Evolutionary conservation across 257 asterid species (phyloP).

Genomic region (Marsdenia floribunda): DNA sequence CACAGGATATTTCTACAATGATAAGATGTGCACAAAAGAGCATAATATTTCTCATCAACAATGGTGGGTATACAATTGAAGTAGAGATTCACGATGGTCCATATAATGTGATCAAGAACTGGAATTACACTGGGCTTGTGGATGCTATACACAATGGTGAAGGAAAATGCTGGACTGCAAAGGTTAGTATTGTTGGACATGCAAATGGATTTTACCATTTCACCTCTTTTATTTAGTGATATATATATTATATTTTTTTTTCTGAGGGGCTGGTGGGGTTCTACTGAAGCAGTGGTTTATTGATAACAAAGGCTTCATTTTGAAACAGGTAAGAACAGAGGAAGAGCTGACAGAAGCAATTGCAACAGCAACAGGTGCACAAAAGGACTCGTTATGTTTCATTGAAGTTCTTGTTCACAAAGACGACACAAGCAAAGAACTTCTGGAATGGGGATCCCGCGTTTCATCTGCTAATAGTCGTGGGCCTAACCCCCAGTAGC

Average conservation of each 20-base stretch:
- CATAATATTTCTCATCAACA: constrained; percentile 31
- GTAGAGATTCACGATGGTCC: constrained; percentile 37
- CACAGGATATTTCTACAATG: constrained; percentile 34
- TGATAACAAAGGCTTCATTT: neutral
- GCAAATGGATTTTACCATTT: too few relatives aligned
- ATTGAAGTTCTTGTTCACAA: constrained; percentile 28
- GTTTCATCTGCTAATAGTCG: constrained; percentile 29
- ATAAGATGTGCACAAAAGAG: constrained; percentile 26
- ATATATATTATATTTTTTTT: too few relatives aligned
- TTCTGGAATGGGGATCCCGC: constrained; percentile 36
- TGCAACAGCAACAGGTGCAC: constrained; percentile 20
- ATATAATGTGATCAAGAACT: constrained; percentile 31
- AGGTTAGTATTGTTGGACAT: constrained; percentile 18
- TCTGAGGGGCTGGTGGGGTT: too few relatives aligned
- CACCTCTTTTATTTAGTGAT: too few relatives aligned
- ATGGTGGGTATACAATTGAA: constrained; percentile 34
- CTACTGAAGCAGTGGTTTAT: too few relatives aligned
- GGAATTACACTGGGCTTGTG: constrained; percentile 31
- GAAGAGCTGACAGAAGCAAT: constrained; percentile 30
- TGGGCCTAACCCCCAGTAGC: constrained; percentile 29
- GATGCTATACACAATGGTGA: constrained; percentile 34
- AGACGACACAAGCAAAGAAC: constrained; percentile 26
- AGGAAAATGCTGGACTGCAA: constrained; percentile 39
- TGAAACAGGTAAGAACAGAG: constrained; percentile 25
- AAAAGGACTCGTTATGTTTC: constrained; percentile 28